These are phyloP conservation scores for Orbilia javanica DNA, from an alignment of 2,329 filamentous ascomycete species.

Conservation along the genomic window DNA sequence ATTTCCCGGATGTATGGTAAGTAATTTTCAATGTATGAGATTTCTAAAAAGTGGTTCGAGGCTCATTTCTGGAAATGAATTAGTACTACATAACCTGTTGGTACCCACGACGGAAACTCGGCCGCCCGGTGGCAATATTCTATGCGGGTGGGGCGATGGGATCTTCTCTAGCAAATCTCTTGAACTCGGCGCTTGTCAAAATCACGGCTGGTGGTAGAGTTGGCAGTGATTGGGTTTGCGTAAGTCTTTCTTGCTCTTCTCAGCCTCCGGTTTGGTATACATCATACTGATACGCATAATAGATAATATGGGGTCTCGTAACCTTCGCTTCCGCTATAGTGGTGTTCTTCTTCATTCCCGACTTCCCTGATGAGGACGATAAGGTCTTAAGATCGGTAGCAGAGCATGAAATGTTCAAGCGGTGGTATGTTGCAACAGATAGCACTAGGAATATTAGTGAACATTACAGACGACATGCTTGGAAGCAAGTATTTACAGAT, in stretches of 20 bases:
- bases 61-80: too few species aligned
- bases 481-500: conserved; percentile 31
- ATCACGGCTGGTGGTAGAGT: neutral
- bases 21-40: neutral
- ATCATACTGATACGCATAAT: neutral
- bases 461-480: conserved; percentile 28
- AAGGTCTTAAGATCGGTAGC: neutral
- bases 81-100: conserved; percentile 44
- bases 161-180: conserved; percentile 25
- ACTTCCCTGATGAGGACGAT: conserved; percentile 31
- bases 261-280: neutral
- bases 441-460: conserved; percentile 31
- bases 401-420: neutral
- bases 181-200: conserved; percentile 14
- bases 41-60: too few species aligned
- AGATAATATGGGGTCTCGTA: conserved; percentile 41
- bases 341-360: conserved; percentile 24
- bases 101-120: conserved; percentile 35
- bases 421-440: conserved; percentile 36
- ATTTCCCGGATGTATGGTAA: conserved; percentile 33
- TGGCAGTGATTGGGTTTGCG: conserved; percentile 16
- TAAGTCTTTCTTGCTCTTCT: neutral
- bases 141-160: conserved; percentile 31
- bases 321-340: conserved; percentile 1
- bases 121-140: conserved; percentile 32